Percentiles rank a stretch among this genome's conserved stretches.
These are phyloP conservation scores for Alternaria hordeiaustralica DNA, from an alignment of 2,329 filamentous ascomycete genomes.

Conservation along the genomic window DNA sequence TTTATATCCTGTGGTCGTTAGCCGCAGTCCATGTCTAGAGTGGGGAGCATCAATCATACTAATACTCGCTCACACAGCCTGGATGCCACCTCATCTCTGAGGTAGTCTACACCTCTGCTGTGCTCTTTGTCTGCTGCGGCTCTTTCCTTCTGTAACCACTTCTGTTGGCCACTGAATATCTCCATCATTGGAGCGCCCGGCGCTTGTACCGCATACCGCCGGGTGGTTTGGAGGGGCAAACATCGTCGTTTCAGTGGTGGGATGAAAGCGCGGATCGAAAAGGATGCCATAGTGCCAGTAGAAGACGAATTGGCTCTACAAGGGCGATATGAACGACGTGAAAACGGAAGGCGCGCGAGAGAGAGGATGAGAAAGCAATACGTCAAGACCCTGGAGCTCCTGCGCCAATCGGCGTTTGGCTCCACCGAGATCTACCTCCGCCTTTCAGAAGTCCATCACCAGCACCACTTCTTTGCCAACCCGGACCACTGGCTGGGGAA, in stretches of 20 bases:
- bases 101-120: constrained; percentile 85
- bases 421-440: constrained; percentile 10
- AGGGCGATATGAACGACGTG: background rate
- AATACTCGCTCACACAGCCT: constrained; percentile 85
- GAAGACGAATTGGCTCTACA: background rate
- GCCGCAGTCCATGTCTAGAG: background rate
- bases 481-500: background rate
- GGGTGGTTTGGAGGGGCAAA: constrained; percentile 30
- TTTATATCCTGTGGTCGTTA: constrained; percentile 78
- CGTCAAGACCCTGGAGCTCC: constrained; percentile 11
- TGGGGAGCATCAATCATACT: constrained; percentile 54
- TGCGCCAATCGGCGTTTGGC: constrained; percentile 18
- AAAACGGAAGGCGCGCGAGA: background rate
- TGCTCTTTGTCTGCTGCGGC: constrained; percentile 72
- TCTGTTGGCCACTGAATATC: constrained; percentile 87
- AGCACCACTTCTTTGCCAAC: constrained; percentile 3
- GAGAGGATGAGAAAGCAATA: constrained; percentile 4
- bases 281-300: constrained; percentile 34
- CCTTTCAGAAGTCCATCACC: constrained; percentile 8
- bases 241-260: constrained; percentile 39
- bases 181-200: constrained; percentile 80
- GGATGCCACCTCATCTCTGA: constrained; percentile 88
- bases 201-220: constrained; percentile 78
- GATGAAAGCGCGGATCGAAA: constrained; percentile 46
- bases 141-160: constrained; percentile 91